Percentiles rank a stretch among this genome's conserved stretches.
Conservation (phyloP, 192 early-diverging fungal species). For the Dispira parvispora region DNA sequence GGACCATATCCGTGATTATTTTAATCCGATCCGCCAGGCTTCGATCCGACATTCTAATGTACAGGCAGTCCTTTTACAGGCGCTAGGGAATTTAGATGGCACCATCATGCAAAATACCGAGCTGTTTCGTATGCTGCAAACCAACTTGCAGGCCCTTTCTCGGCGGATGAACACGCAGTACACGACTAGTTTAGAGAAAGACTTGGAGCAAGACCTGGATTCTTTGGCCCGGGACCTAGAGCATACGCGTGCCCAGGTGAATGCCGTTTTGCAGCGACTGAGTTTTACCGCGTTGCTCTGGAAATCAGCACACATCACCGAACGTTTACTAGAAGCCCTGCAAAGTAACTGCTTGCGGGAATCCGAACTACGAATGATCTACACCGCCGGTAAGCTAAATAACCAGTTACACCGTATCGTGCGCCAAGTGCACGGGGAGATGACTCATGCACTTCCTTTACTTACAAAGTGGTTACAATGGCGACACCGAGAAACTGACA, state of each 20-base stretch:
- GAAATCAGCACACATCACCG: not conserved
- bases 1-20: no score
- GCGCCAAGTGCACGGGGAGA: not conserved
- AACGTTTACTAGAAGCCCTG: not conserved
- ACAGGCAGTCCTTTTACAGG: no score
- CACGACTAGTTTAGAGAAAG: not conserved
- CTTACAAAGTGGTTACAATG: not conserved
- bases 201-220: not conserved
- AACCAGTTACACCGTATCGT: not conserved
- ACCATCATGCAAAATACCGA: no score
- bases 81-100: no score
- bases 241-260: not conserved
- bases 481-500: not conserved
- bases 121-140: no score
- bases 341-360: slow-evolving; percentile 5
- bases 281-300: not conserved
- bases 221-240: not conserved
- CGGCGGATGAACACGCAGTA: not conserved
- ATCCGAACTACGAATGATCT: not conserved
- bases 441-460: not conserved
- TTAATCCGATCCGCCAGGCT: no score
- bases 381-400: not conserved
- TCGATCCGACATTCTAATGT: no score
- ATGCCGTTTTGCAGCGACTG: not conserved
- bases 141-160: no score